Conservation (phyloP, 208 protist genomes). For the Blastocrithidia nonstop region DNA sequence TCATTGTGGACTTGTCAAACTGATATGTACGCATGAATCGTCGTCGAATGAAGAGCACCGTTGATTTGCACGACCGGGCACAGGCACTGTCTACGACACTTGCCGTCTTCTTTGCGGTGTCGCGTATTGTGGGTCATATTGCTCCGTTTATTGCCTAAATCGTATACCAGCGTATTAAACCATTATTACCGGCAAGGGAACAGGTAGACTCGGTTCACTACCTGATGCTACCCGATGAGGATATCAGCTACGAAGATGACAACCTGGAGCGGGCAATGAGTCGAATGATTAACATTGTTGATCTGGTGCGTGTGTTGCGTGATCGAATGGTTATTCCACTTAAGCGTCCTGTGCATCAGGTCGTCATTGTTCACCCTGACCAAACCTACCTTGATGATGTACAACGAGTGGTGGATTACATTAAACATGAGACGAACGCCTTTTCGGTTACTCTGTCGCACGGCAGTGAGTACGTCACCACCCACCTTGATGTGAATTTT, state of each 20-base stretch:
- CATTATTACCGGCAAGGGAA: constrained; percentile 63
- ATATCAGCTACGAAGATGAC: constrained; percentile 41
- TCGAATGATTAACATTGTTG: constrained; percentile 87
- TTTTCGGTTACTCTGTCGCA: constrained; percentile 65
- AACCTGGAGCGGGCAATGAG: constrained; percentile 64
- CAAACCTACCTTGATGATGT: constrained; percentile 61
- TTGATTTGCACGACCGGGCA: constrained; percentile 54
- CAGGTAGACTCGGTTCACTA: constrained; percentile 89
- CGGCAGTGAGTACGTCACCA: constrained; percentile 69
- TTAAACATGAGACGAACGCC: constrained; percentile 88
- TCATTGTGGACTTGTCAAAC: constrained; percentile 98
- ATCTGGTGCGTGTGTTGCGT: constrained; percentile 89
- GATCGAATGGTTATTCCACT: constrained; percentile 88
- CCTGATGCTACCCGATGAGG: constrained; percentile 79
- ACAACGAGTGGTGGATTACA: constrained; percentile 59
- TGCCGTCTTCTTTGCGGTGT: constrained; percentile 85
- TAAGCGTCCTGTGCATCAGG: constrained; percentile 81
- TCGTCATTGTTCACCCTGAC: constrained; percentile 81
- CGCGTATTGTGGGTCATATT: constrained; percentile 94
- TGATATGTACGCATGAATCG: constrained; percentile 99
- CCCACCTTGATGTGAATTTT: constrained; percentile 82
- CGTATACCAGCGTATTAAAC: constrained; percentile 95
- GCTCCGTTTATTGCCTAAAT: constrained; percentile 98
- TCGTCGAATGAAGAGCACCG: constrained; percentile 85
- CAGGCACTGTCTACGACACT: constrained; percentile 84